phyloP scores from a whole-genome alignment of 2,329 filamentous ascomycete species.

The Penicillium expansum region DNA sequence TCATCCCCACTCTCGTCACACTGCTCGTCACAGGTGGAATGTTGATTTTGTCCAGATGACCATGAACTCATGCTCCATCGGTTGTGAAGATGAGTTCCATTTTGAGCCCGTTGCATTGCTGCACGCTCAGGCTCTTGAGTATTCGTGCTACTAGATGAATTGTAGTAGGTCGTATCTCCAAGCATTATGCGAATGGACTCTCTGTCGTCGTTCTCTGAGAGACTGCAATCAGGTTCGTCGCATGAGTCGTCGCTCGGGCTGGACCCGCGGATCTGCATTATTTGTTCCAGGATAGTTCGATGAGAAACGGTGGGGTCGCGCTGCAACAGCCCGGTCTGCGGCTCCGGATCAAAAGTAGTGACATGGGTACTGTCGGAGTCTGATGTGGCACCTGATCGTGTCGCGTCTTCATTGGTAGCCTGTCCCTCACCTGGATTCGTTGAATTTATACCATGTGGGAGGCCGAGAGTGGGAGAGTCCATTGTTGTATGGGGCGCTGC shows the following conservation, averaged over 20 bases:
- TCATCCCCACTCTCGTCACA: conserved; percentile 40
- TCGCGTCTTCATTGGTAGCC: conserved; percentile 7
- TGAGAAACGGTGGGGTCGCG: conserved; percentile 34
- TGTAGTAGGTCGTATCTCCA: conserved; percentile 44
- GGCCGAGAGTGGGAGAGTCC: conserved; percentile 48
- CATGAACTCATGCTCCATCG: conserved; percentile 48
- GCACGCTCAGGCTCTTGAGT: conserved; percentile 29
- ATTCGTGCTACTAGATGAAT: conserved; percentile 31
- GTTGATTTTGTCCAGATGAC: conserved; percentile 40
- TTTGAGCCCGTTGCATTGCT: conserved; percentile 20
- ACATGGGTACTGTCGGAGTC: conserved; percentile 62
- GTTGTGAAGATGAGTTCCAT: conserved; percentile 25
- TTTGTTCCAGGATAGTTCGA: conserved; percentile 47
- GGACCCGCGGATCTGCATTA: conserved; percentile 49
- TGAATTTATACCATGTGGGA: conserved; percentile 16
- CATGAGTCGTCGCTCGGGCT: conserved; percentile 44
- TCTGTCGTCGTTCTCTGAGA: conserved; percentile 51
- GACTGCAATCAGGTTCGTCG: conserved; percentile 37
- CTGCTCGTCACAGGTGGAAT: conserved; percentile 32
- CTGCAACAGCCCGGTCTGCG: conserved; percentile 58
- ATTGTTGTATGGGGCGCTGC: conserved; percentile 28
- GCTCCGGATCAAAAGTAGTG: conserved; percentile 65
- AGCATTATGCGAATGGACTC: conserved; percentile 59
- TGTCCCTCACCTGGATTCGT: conserved; percentile 5
- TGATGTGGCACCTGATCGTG: conserved; percentile 52